These are phyloP conservation scores for Petrea volubilis DNA, from an alignment of 257 asterid species.

Conservation along the genomic window DNA sequence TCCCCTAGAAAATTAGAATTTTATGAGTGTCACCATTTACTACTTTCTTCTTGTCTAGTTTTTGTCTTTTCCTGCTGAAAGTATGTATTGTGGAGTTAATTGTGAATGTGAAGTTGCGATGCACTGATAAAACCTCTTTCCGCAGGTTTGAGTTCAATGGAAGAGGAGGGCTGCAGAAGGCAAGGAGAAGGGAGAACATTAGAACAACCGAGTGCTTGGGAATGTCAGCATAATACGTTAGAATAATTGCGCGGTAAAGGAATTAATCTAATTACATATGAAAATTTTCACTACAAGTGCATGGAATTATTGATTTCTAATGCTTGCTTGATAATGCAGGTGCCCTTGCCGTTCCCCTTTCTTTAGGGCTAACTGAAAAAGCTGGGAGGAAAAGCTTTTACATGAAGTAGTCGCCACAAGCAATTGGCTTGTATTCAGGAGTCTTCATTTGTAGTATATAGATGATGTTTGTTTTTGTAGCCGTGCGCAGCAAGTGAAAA, in stretches of 20 bases:
- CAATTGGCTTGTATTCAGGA: slow-evolving; percentile 12
- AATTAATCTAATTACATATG: not conserved
- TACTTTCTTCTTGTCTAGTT: not conserved
- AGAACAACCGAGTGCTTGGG: slow-evolving; percentile 3
- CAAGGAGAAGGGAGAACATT: not conserved
- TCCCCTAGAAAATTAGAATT: not conserved
- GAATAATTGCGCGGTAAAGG: not conserved
- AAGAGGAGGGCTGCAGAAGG: slow-evolving; percentile 17
- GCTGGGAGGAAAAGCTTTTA: slow-evolving; percentile 15
- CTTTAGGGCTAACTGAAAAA: slow-evolving; percentile 13
- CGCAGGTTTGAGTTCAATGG: slow-evolving; percentile 25
- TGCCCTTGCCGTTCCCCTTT: slow-evolving; percentile 20
- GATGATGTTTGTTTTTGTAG: slow-evolving; percentile 40
- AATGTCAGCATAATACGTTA: slow-evolving; percentile 6
- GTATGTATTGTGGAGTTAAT: not conserved
- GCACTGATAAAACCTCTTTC: not conserved
- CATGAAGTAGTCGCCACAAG: slow-evolving; percentile 16
- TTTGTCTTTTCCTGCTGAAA: not conserved
- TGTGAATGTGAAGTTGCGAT: not conserved
- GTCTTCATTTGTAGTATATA: slow-evolving; percentile 15
- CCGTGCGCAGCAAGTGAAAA: slow-evolving; percentile 30
- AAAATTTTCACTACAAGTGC: not conserved
- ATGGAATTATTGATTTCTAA: slow-evolving; percentile 25
- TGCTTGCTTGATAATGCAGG: slow-evolving; percentile 48
- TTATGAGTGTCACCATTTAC: not conserved